A percentile compares a stretch with the other conserved stretches of the same genome.
These are phyloP conservation scores for Phanerochaete carnosa DNA, from an alignment of 768 basidiomycete species.

Conservation along the genomic window DNA sequence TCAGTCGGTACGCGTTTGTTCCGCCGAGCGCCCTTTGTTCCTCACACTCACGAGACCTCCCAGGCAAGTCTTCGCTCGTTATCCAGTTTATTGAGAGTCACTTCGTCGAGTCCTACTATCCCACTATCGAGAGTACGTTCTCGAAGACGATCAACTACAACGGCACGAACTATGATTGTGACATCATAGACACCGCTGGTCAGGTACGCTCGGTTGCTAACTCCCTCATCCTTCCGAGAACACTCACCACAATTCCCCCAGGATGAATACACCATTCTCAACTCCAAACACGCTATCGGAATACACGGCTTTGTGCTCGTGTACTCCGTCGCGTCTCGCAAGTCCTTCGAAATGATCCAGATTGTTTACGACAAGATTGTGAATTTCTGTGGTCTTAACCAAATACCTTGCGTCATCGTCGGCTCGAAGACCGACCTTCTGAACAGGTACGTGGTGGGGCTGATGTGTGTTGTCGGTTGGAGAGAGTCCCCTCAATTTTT, in stretches of 20 bases:
- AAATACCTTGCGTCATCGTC: slow-evolving; percentile 91
- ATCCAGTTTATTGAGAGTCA: slow-evolving; percentile 91
- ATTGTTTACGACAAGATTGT: slow-evolving; percentile 92
- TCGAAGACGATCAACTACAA: slow-evolving; percentile 84
- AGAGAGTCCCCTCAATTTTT: not conserved
- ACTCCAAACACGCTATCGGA: slow-evolving; percentile 91
- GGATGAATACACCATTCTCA: slow-evolving; percentile 96
- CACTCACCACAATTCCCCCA: slow-evolving; percentile 25
- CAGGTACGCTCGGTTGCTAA: slow-evolving; percentile 55
- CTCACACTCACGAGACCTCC: slow-evolving; percentile 3
- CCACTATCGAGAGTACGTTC: slow-evolving; percentile 89
- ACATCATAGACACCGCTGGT: slow-evolving; percentile 97
- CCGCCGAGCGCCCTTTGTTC: slow-evolving; percentile 16
- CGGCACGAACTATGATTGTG: slow-evolving; percentile 90
- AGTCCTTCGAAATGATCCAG: slow-evolving; percentile 93
- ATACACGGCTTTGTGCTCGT: slow-evolving; percentile 97
- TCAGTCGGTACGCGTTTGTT: slow-evolving; percentile 67
- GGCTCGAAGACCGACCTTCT: slow-evolving; percentile 88
- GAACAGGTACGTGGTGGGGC: slow-evolving; percentile 46
- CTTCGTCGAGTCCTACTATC: slow-evolving; percentile 92
- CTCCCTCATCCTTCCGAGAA: not conserved
- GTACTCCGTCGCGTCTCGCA: slow-evolving; percentile 86
- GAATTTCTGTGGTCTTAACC: slow-evolving; percentile 77
- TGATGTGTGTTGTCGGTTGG: not conserved
- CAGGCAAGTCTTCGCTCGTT: slow-evolving; percentile 93